Base-by-base conservation (phyloP, 257 asterid species). In the Solanum rostratum region DNA sequence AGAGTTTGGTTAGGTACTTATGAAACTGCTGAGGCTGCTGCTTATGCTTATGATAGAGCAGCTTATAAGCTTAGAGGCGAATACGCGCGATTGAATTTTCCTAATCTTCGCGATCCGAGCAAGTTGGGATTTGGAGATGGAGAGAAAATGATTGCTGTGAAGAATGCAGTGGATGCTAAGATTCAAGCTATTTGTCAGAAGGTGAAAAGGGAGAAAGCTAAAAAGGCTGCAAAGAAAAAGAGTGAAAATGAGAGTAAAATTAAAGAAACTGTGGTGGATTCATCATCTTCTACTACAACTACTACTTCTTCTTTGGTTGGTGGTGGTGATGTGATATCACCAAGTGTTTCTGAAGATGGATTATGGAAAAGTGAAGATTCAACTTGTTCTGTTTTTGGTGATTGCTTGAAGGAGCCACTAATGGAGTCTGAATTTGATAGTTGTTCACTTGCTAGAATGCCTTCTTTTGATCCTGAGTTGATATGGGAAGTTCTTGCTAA, bases 1-100 rank as follows among this genome's bases (percentile, higher is more conserved):
- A 87, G 98, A 84, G 97, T 97, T 8, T 97, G 99, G 99, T 90
- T 96, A 0, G 99, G 99, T 24, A 96, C 99, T 82, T 95, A 95
- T 85, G 98, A 96, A 68, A 86, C 97, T 18, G 94, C 99, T 19
- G 99, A 96, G 68, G 93, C 96, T 84, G 99, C 99, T 18, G 99
- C 99, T 50, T 96, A 91, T 88, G 98, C 98, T 9, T 96, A 96
- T 87, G 99, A 95, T 29, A 85, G 93, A 84, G 99, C 99, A 29
- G 98, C 99, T 29, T 95, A 92, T 89, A 94, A 94, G 90, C 97
- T 96, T 22, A 98, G 99, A 5, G 98, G 99, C 45, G 99, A 95
- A 88, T 96, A 95, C 74, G 99, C 98, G 0, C 92, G 96, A 3
- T 46, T 96, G 62, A 96, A 96, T 84, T 96, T 96, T 81, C 98